Evolutionary conservation across 148 eudicot genomes (phyloP).

Genomic region (Silene latifolia): DNA sequence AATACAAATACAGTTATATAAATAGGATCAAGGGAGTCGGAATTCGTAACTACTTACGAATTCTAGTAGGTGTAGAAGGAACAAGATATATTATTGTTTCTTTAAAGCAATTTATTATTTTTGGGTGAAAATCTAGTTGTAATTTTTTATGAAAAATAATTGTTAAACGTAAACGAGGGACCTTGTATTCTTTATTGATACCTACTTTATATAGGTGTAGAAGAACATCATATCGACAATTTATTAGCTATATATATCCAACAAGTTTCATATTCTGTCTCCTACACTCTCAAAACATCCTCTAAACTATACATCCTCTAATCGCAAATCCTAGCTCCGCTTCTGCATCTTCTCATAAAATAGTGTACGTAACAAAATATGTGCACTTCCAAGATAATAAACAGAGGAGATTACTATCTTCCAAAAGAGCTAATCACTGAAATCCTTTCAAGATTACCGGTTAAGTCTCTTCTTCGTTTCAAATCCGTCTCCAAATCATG

Average conservation of each 20-base stretch:
- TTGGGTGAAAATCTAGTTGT: not conserved
- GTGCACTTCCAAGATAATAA: not conserved
- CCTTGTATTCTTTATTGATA: not conserved
- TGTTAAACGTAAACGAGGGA: not conserved
- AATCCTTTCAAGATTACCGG: constrained; percentile 10
- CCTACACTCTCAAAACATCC: not conserved
- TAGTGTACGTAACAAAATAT: not conserved
- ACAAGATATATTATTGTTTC: not conserved
- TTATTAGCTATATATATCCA: not conserved
- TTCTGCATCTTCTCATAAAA: too few species aligned
- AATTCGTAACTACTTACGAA: too few species aligned
- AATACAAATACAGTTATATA: too few species aligned
- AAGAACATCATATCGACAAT: not conserved
- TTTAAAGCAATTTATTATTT: too few species aligned
- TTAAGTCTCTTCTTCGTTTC: constrained; percentile 5
- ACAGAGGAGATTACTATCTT: not conserved
- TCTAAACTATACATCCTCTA: too few species aligned
- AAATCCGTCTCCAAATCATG: constrained; percentile 2
- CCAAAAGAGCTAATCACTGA: constrained; percentile 1
- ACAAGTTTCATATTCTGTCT: not conserved
- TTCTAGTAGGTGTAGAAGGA: not conserved
- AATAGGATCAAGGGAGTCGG: too few species aligned
- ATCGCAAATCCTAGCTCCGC: too few species aligned
- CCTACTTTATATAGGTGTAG: not conserved
- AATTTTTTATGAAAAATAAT: too few species aligned